Base-by-base conservation (phyloP, 257 asterid genomes). In the Sherardia arvensis region DNA sequence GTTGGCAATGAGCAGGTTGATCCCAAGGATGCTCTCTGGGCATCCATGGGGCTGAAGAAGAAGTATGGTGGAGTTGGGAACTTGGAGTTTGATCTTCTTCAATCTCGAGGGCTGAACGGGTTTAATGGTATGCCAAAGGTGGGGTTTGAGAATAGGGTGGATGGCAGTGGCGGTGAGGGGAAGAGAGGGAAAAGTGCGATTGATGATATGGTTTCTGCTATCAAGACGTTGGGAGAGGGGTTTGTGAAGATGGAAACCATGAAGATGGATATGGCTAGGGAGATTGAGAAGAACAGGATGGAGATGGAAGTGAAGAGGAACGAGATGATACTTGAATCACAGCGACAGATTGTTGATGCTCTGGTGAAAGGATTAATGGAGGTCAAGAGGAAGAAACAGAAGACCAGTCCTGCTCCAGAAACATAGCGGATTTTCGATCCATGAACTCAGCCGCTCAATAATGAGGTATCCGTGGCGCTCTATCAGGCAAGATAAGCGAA, bases 271-370 rank as follows among this genome's bases (percentile, higher is more conserved):
- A 80, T 91, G 94, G 90, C 89, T 1, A 74, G 87, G 67, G 98
- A 91, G 72, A 85, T 88, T 65, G 96, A 91, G 78, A 79, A 81
- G 17, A 84, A 82, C 74, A 47, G 98, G 55, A 88, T 86, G 98
- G 95, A 91, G 62, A 86, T 86, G 95, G 98, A 88, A 85, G 77
- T 81, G 92, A 91, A 86, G 75, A 80, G 96, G 53, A 85, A 85
- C 11, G 84, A 86, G 61, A 69, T 91, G 94, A 65, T 91, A 70
- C 77, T 91, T 21, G 92, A 91, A 33, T 88, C 98, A 2, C 98
- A 91, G 72, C 78, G 80, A 65, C 94, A 86, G 76, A 88, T 91
- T 23, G 88, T 91, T 55, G 98, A 88, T 67, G 88, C 92, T n/a
- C 82, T 91, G 54, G 67, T 79, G 29, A 83, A 82, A 71, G 96